Evolutionary conservation across 2,329 filamentous ascomycete genomes (phyloP).

Genomic region (Penicillium sp.): DNA sequence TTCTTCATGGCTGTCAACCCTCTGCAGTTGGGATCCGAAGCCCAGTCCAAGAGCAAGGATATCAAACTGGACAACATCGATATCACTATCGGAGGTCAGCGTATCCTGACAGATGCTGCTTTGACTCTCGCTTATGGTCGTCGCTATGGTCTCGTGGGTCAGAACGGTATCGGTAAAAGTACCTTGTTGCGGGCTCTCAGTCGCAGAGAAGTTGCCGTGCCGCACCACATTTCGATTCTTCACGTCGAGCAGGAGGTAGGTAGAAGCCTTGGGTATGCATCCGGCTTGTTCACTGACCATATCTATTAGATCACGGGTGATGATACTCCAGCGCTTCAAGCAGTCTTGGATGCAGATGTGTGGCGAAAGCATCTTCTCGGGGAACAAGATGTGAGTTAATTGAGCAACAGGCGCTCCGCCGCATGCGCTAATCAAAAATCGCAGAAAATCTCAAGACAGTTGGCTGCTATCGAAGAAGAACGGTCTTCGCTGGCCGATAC

Average conservation of each 20-base stretch:
- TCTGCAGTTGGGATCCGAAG: conserved; percentile 72
- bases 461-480: conserved; percentile 74
- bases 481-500: conserved; percentile 83
- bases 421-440: conserved; percentile 1
- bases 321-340: conserved; percentile 90
- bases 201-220: conserved; percentile 88
- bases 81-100: conserved; percentile 81
- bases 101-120: conserved; percentile 87
- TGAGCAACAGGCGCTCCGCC: neutral
- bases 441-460: conserved; percentile 71
- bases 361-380: conserved; percentile 94
- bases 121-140: conserved; percentile 88
- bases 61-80: conserved; percentile 97
- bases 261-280: conserved; percentile 18
- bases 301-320: conserved; percentile 75
- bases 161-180: conserved; percentile 98
- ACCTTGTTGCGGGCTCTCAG: conserved; percentile 91
- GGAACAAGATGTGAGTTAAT: conserved; percentile 71
- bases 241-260: conserved; percentile 95
- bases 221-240: conserved; percentile 95
- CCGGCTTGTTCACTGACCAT: conserved; percentile 10
- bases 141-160: conserved; percentile 94
- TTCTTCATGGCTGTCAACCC: conserved; percentile 99
- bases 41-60: conserved; percentile 88
- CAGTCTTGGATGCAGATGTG: conserved; percentile 93